Evolutionary conservation across 192 early-diverging fungal species (phyloP).

Genomic region (Podila clonocystis): DNA sequence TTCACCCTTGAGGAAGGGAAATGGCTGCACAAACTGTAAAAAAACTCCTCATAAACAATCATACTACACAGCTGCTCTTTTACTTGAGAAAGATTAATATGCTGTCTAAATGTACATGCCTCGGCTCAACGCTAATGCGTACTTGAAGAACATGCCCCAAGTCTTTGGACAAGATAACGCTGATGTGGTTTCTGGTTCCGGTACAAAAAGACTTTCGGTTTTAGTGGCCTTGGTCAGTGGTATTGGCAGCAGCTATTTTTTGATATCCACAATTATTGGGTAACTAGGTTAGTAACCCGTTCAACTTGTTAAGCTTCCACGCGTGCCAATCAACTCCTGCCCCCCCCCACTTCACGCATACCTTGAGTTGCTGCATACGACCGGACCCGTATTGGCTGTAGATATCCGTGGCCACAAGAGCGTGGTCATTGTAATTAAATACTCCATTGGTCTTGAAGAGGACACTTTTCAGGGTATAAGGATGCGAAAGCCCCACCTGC

Average conservation of each 20-base stretch:
- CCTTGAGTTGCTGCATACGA: slow-evolving; percentile 40
- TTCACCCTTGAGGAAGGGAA: not conserved
- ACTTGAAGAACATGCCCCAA: slow-evolving; percentile 16
- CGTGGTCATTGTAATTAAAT: slow-evolving; percentile 23
- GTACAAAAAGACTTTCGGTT: not conserved
- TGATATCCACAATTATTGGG: not conserved
- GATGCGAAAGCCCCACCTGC: slow-evolving; percentile 19
- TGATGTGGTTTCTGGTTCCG: slow-evolving; percentile 7
- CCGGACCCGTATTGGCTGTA: slow-evolving; percentile 20
- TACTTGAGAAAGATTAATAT: not conserved
- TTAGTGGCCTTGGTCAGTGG: not conserved
- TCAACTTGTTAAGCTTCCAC: too few species aligned
- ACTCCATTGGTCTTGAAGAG: slow-evolving; percentile 33
- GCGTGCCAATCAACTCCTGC: not conserved
- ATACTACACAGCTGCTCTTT: too few species aligned
- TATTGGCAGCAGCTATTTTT: slow-evolving; percentile 18
- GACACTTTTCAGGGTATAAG: slow-evolving; percentile 37
- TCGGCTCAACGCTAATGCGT: slow-evolving; percentile 3
- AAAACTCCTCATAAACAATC: not conserved
- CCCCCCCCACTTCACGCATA: slow-evolving; percentile 11
- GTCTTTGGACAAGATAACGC: not conserved
- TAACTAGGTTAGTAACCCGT: too few species aligned
- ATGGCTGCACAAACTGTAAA: not conserved
- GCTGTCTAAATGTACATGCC: too few species aligned
- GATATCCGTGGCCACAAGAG: slow-evolving; percentile 30